Evolutionary conservation across 495 filamentous ascomycete genomes (phyloP), one percentile per base, ranked within the genome.

Genomic region (Trichoderma virens): DNA sequence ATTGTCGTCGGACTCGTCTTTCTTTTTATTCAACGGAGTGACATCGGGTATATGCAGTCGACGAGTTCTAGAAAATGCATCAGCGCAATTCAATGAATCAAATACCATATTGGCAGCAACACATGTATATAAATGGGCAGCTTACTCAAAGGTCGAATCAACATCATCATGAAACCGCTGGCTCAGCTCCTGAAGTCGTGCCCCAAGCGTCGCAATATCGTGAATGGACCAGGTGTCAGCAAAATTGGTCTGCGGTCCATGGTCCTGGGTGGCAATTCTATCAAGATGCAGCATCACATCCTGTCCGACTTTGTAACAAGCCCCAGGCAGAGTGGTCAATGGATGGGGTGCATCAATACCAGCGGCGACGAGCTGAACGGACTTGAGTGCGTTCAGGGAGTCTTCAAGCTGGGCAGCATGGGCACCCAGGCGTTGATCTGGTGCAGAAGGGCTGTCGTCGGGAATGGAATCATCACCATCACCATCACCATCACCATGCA

Each of bases 231-330:
- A 62, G 2, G 23, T 9, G 35, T 43, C 43, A 30, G 23, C 30
- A 11, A n/a, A 62, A 7, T 35, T 41, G 60, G 30, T 16, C 60
- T 25, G 32, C 30, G 20, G 1, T 39, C 16, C 3, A 35, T 62
- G 31, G 5, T 39, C 7, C n/a, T 18, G 32, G 32, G 18, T 25
- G 28, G 5, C 23, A 30, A 43, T 23, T 25, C 61, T 41, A 20
- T 62, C 61, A 27, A 62, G 61, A 45, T 62, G 61, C 23, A 62
- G 13, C 14, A 35, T n/a, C n/a, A 62, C 6, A 35, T 62, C 61
- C 25, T 43, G 61, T 43, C 5, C 61, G n/a, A 62, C 61, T 31
- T 62, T 62, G 61, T 4, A 45, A 30, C 34, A 62, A 4, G 61
- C 61, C 11, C 35, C 43, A 1, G 61, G 43, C 13, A 62, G 35